Evolutionary conservation across 2,329 filamentous ascomycete genomes (phyloP).

Genomic region (Xylariaceae sp.): DNA sequence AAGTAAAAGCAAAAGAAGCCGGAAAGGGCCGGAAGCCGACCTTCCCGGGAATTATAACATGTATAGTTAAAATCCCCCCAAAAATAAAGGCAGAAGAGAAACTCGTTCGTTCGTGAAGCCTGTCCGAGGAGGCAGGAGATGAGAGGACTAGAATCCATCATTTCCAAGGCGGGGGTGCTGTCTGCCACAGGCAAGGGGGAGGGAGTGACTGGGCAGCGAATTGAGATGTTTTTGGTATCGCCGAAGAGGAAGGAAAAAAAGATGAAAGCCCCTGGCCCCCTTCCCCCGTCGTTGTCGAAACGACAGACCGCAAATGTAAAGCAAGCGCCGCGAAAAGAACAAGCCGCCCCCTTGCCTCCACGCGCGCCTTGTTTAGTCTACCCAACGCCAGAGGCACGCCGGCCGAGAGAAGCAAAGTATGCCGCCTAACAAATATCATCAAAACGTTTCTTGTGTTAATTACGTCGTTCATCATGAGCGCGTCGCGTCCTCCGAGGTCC

Average conservation of each 20-base stretch:
- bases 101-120: slow-evolving; percentile 6
- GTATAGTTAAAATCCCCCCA: no score
- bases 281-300: not conserved
- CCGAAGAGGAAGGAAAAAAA: not conserved
- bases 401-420: not conserved
- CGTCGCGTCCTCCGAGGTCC: not conserved
- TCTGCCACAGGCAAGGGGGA: not conserved
- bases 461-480: not conserved
- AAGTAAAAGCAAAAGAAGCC: no score
- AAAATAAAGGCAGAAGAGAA: not conserved
- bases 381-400: slow-evolving; percentile 9
- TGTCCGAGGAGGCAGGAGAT: no score
- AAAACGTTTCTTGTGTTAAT: slow-evolving; percentile 3
- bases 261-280: not conserved
- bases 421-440: not conserved
- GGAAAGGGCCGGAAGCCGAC: no score
- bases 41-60: no score
- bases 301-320: slow-evolving; percentile 4
- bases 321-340: slow-evolving; percentile 11
- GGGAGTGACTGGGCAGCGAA: not conserved
- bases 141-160: slow-evolving; percentile 2
- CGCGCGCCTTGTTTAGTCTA: slow-evolving; percentile 6
- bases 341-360: not conserved
- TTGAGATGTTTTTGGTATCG: not conserved
- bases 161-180: not conserved